Conservation (phyloP, 176 grass and related monocot species). For the Musa troglodytarum region DNA sequence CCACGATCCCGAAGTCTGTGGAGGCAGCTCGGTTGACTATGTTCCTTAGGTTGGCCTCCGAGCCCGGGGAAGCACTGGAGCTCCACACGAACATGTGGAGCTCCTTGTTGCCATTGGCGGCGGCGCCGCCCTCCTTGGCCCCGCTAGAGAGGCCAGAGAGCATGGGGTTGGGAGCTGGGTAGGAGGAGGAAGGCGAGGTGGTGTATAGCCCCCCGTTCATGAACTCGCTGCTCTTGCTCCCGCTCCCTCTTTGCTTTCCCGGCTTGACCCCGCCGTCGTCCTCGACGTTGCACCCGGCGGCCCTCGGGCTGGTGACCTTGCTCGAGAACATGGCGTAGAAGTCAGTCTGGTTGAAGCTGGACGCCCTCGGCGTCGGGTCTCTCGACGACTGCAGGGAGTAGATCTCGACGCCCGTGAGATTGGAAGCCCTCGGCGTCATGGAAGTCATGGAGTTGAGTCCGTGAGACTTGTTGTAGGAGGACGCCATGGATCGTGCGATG, state of each 20-base stretch:
- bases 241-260: slow-evolving; percentile 18
- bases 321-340: slow-evolving; percentile 96
- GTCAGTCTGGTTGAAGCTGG: slow-evolving; percentile 98
- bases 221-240: slow-evolving; percentile 36
- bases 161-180: slow-evolving; percentile 64
- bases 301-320: slow-evolving; percentile 54
- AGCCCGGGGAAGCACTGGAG: slow-evolving; percentile 76
- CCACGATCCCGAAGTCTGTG: slow-evolving; percentile 41
- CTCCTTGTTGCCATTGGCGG: slow-evolving; percentile 60
- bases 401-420: slow-evolving; percentile 94
- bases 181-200: slow-evolving; percentile 14
- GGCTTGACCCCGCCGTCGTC: slow-evolving; percentile 24
- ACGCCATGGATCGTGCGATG: slow-evolving; percentile 27
- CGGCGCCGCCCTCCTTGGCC: not conserved
- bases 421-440: slow-evolving; percentile 86
- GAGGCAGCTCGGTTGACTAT: slow-evolving; percentile 83
- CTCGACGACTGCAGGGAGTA: slow-evolving; percentile 89
- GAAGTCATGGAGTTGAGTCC: slow-evolving; percentile 30
- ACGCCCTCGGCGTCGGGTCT: slow-evolving; percentile 79
- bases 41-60: slow-evolving; percentile 91
- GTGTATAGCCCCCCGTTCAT: not conserved
- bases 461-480: slow-evolving; percentile 44
- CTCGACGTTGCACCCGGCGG: slow-evolving; percentile 11
- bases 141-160: slow-evolving; percentile 22
- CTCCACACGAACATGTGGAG: slow-evolving; percentile 93